Percentiles rank a stretch among this genome's conserved stretches.
Conservation (phyloP, 768 basidiomycete species). For the Termitomyces sp. region DNA sequence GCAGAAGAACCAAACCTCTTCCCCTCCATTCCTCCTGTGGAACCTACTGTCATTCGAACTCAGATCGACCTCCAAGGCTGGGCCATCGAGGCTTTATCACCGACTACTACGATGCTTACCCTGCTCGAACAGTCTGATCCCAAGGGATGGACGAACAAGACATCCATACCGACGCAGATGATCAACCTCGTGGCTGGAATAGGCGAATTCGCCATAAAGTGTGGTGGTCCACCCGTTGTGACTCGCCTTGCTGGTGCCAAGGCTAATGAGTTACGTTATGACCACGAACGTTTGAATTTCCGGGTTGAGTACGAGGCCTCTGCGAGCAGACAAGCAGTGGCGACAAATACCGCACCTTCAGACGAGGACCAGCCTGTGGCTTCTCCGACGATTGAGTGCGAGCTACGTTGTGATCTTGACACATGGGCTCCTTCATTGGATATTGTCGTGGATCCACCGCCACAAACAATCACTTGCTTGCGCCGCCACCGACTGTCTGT, state of each 20-base stretch:
- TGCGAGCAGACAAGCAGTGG: conserved; percentile 36
- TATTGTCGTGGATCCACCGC: conserved; percentile 90
- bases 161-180: conserved; percentile 92
- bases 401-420: conserved; percentile 88
- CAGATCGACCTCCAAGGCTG: conserved; percentile 99
- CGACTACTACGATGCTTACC: conserved; percentile 90
- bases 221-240: conserved; percentile 89
- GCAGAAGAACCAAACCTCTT: conserved; percentile 87
- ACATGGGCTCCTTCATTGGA: conserved; percentile 82
- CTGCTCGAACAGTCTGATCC: conserved; percentile 96
- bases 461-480: conserved; percentile 74
- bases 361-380: conserved; percentile 23
- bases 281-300: conserved; percentile 79
- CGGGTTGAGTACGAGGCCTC: conserved; percentile 79
- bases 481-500: conserved; percentile 81
- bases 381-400: conserved; percentile 71
- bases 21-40: conserved; percentile 58
- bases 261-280: conserved; percentile 70
- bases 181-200: conserved; percentile 83
- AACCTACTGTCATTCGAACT: conserved; percentile 80
- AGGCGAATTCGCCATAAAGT: conserved; percentile 93
- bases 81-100: conserved; percentile 94
- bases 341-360: conserved; percentile 7
- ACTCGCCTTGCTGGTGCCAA: conserved; percentile 80
- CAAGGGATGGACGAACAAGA: conserved; percentile 95